Base-by-base conservation (phyloP, 2,329 filamentous ascomycete genomes). In the Pseudogymnoascus sp. region DNA sequence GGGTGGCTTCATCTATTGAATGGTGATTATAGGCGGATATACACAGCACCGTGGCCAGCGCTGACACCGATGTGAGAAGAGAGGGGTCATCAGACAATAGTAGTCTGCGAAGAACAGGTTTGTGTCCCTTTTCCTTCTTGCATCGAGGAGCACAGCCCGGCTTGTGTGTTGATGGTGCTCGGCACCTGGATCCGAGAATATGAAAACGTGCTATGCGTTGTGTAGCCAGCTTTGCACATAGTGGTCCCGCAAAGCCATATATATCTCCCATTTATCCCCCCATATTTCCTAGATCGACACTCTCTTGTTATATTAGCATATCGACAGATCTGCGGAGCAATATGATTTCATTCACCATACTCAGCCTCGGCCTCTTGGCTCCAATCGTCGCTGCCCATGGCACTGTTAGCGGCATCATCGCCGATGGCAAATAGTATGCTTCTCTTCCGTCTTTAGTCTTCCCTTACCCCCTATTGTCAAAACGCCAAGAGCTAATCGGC, bases 391-490 rank as follows among this genome's bases (percentile, higher is more conserved):
- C 58, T 10, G 69, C 68, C 33, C 70, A 72, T 63, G 70, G 70
- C 1, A 69, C 68, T 10, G 69, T 70, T 0, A 65, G 62, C 27
- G 65, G 63, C 3, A 68, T 72, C 7, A 64, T 72, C n/a, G 69
- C 66, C n/a, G 64, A 71, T 63, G 69, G 70, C 0, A 61, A 69
- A 9, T 71, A 65, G 70, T 71, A 65, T 64, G 67, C 15, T 7
- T 5, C 35, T 7, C 29, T 27, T 12, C 8, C 29, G 35, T 9
- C 15, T 6, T 39, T 36, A 2, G 21, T 7, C 13, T 5, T 15
- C 13, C 13, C 42, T 13, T 8, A 21, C 21, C 21, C 21, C 21
- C 21, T 21, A 21, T 3, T 21, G 21, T 21, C 21, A 21, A 21
- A 21, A 21, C 21, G 21, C 21, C 21, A 21, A 21, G 21, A 21